Conservation (phyloP, 805 yeast genomes). For the Ascoidea rubescens region DNA sequence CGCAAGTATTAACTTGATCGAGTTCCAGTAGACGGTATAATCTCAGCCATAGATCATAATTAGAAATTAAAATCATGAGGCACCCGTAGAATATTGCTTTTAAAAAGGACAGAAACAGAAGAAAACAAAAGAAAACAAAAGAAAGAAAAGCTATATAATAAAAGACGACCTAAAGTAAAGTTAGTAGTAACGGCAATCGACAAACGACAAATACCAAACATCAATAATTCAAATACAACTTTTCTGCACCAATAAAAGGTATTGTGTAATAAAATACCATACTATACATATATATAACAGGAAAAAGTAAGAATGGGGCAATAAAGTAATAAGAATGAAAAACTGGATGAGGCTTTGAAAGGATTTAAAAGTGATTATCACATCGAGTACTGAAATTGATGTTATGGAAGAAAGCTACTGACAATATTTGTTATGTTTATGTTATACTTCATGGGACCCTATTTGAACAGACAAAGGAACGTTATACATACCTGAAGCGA, state of each 20-base stretch:
- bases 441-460: background rate
- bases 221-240: too few species aligned
- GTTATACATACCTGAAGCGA: constrained; percentile 69
- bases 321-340: background rate
- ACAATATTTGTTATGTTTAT: background rate
- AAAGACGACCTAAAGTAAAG: background rate
- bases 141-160: background rate
- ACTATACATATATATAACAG: too few species aligned
- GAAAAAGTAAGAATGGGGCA: too few species aligned
- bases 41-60: constrained; percentile 37
- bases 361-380: background rate
- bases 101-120: background rate
- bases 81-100: constrained; percentile 30
- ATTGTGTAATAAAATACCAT: too few species aligned
- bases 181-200: background rate
- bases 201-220: too few species aligned
- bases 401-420: background rate
- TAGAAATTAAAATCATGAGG: constrained; percentile 10
- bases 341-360: background rate
- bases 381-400: background rate
- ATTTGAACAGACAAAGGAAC: background rate
- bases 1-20: constrained; percentile 78
- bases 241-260: too few species aligned
- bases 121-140: background rate
- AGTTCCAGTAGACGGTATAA: constrained; percentile 50